These are phyloP conservation scores for Penicillium cinerascens DNA, from an alignment of 495 filamentous ascomycete genomes.

Conservation along the genomic window DNA sequence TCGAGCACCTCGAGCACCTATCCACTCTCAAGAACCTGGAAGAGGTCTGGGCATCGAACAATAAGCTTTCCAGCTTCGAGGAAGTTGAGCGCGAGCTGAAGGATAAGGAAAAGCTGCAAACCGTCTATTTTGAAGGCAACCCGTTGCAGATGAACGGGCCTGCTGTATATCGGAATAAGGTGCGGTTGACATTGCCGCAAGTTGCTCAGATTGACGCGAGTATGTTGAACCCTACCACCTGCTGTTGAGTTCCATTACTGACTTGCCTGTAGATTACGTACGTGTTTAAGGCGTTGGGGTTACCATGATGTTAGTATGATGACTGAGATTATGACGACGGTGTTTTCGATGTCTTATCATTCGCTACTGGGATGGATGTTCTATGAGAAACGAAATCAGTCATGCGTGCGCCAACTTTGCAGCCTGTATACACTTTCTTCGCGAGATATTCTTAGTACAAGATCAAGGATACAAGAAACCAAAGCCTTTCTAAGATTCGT, in stretches of 20 bases:
- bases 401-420: not conserved
- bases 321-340: not conserved
- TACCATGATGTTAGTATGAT: not conserved
- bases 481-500: not conserved
- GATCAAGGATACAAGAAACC: not conserved
- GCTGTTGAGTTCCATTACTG: not conserved
- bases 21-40: constrained; percentile 66
- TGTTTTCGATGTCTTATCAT: not conserved
- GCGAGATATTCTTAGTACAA: not conserved
- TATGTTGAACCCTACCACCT: constrained; percentile 49
- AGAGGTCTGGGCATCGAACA: constrained; percentile 94
- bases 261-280: constrained; percentile 29
- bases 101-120: constrained; percentile 75
- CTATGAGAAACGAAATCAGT: constrained; percentile 7
- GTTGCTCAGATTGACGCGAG: constrained; percentile 94
- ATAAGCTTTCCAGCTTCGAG: constrained; percentile 69
- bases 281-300: constrained; percentile 16
- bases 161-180: constrained; percentile 88
- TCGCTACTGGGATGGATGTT: not conserved
- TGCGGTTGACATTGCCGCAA: constrained; percentile 80
- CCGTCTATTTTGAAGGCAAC: constrained; percentile 97
- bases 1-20: constrained; percentile 71
- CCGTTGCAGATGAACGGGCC: constrained; percentile 74
- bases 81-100: constrained; percentile 79
- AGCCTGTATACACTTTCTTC: not conserved